These are phyloP conservation scores for Chlamydomonas sp. DNA, from an alignment of 139 green algal species.

Conservation along the genomic window DNA sequence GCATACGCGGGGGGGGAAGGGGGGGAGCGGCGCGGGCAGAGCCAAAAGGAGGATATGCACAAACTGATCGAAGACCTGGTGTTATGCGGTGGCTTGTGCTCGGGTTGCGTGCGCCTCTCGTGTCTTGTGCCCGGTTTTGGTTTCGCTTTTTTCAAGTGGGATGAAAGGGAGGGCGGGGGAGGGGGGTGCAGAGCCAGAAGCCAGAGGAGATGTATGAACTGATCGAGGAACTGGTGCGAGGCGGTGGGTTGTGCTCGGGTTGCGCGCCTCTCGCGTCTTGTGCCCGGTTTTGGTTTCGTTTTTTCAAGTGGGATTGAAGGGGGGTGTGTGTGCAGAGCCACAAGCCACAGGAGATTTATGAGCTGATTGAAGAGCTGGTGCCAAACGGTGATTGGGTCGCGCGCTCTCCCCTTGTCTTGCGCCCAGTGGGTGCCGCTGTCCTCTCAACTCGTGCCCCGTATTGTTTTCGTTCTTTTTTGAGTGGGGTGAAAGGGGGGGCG, in stretches of 20 bases:
- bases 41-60: too few species aligned
- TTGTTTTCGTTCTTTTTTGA: too few species aligned
- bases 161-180: conserved; percentile 28
- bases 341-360: conserved; percentile 95
- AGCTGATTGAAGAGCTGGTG: conserved; percentile 86
- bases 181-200: conserved; percentile 91
- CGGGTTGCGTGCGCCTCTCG: too few species aligned
- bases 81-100: not conserved
- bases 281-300: not conserved
- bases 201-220: conserved; percentile 94
- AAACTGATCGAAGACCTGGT: too few species aligned
- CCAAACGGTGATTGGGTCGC: conserved; percentile 55
- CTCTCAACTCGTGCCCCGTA: not conserved
- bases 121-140: not conserved
- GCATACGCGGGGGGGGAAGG: too few species aligned
- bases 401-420: too few species aligned
- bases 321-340: conserved; percentile 86
- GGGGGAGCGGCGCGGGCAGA: not conserved
- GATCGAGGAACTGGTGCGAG: conserved; percentile 81
- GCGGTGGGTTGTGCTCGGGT: conserved; percentile 30
- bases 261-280: not conserved
- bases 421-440: not conserved
- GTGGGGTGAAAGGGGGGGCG: not conserved
- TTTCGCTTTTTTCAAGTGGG: not conserved
- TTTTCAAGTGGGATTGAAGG: too few species aligned